Base-by-base conservation (phyloP, 441 rosid genomes). In the Geranium incanum region DNA sequence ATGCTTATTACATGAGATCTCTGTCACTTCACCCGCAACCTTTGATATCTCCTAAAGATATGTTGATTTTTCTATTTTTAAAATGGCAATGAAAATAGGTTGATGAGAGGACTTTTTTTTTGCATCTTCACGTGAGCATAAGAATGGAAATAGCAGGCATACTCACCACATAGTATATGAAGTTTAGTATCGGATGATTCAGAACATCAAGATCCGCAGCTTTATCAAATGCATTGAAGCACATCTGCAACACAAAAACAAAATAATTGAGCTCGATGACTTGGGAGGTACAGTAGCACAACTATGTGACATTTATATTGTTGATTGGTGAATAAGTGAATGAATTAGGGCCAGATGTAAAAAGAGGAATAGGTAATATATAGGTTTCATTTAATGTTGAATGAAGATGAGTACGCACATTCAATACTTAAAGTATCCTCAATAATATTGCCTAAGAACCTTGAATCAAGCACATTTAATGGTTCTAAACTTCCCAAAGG, bases 111-210 rank as follows among this genome's bases (percentile, higher is more conserved):
- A 28, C 33, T 28, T 28, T 28, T 28, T 28, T 28, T 28, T 28
- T 28, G 33, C 33, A 28, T 28, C 33, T 28, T 28, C 33, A 28
- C 33, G 0, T 41, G 11, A 41, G 48, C 48, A 15, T 15, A 41
- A 1, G 11, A 41, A 41, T n/a, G 62, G 60, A 52, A 52, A 4
- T 55, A 55, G 13, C 12, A 76, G 6, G 50, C 50, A 43, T 7
- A 80, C 86, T 83, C 82, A 88, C 97, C 84, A 88, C 76, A 83
- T 90, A 92, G 77, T 89, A 92, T 71, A 89, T 78, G 81, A 90
- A 84, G 86, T 90, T 92, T 21, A 92, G 86, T 79, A 87, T 70
- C 7, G 98, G 92, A 72, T 92, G 98, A 80, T 90, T 81, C 81
- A 90, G 77, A 70, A 92, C 91, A 82, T 88, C 92, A 72, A 92